Evolutionary conservation across 1,284 basidiomycete species (phyloP), one percentile per base, ranked within the genome.

Genomic region (Meripilus lineatus): DNA sequence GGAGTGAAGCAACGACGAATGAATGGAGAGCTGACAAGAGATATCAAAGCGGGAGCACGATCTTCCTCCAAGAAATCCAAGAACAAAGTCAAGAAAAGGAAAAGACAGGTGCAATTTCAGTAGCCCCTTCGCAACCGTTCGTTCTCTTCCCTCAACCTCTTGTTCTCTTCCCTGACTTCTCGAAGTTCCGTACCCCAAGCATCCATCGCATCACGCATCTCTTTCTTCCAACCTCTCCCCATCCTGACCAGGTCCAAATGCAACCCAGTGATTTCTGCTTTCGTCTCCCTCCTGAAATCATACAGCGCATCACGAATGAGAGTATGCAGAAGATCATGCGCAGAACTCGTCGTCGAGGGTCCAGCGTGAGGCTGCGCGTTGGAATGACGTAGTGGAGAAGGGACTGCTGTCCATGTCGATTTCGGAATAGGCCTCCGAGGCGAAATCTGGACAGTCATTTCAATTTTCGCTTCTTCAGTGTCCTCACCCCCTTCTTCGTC

Each of bases 201-300:
- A 35, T 75, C 74, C 72, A 84, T 76, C 48, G 74, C 54, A 36
- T 69, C 69, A 44, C 75, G 68, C 59, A 87, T 65, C 59, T 86
- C 84, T 37, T 58, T 57, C 50, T 68, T 63, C 72, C 70, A 75
- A 18, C 73, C 72, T 26, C 79, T 65, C 1, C 82, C 81, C 77
- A 86, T 80, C 44, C 74, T 67, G 23, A 88, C 66, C 44, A 88
- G 55, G 56, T 88, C 84, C 50, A 88, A 55, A 59, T 88, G 85
- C 47, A 88, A 59, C 4, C 81, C 81, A 55, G 74, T 71, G 72
- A 87, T 76, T 66, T 85, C 80, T 22, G 73, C 67, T 54, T 74
- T 73, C 23, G 76, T 77, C 60, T 87, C 82, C 50, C 71, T 69
- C 54, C 80, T 79, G 55, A 77, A 83, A 52, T 87, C 84, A 50